Base-by-base conservation (phyloP, 1,139 yeast species). In the Sugiyamaella sp. region DNA sequence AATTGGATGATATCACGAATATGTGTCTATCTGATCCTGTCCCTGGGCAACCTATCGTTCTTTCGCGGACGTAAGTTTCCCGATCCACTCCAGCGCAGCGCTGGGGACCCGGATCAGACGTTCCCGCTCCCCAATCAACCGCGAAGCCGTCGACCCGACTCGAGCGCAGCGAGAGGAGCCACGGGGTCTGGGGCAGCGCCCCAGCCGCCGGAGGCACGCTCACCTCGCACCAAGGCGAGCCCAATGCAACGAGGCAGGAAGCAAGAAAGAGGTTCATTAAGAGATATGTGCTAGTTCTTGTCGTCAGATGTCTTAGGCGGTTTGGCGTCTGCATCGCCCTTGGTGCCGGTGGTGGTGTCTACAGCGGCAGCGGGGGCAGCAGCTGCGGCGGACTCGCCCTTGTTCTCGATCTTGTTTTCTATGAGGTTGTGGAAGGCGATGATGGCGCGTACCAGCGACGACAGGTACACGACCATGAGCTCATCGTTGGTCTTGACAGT, bases 341-440 rank as follows among this genome's bases (percentile, higher is more conserved):
- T 38, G 38, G 45, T 46, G 12, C 50, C 50, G 16, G 44, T 21
- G 29, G 50, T 46, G 17, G 50, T 46, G 12, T 46, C 50, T 12
- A 48, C 46, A 8, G 19, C 20, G 19, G 24, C 22, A 14, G 40
- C 21, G 12, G 51, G 10, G 21, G 45, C 54, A 14, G 52, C 56
- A 10, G 55, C 38, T 9, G 17, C 24, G 22, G 33, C 35, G 3
- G 48, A 44, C 40, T 40, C 37, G n/a, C 58, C 61, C 60, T 65
- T 65, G 70, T 90, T 90, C 64, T 89, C 89, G 63, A 93, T 85
- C 73, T 93, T 93, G 74, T 95, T 95, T 66, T 93, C 99, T 69
- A 95, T 93, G 71, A 95, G 80, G 70, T 95, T 96, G 72, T 95
- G 97, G 80, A 93, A 91, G 14, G 99, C 96, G 68, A 93, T 88